Base-by-base conservation (phyloP, 2,329 filamentous ascomycete species). In the Penicillium vulpinum region DNA sequence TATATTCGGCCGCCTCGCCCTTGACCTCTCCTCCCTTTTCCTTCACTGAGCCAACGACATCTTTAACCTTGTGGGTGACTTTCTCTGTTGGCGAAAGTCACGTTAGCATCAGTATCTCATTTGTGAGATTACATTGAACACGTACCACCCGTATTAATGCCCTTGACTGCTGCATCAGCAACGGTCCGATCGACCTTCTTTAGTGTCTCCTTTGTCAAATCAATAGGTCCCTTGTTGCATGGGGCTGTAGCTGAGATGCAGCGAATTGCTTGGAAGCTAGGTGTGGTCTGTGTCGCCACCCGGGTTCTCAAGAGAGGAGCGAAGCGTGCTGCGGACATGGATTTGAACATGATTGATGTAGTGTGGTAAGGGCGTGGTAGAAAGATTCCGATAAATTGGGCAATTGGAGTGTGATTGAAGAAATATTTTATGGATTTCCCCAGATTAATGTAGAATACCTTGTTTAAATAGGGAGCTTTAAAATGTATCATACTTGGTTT, bases 81-180 rank as follows among this genome's bases (percentile, higher is more conserved):
- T 82, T 62, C 66, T 85, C 84, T 86, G 43, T 54, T 41, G 10
- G 16, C 38, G n/a, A 53, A 56, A 58, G 33, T 15, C 29, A 48
- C 22, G 16, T 52, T 39, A 60, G 47, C 16, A 49, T 24, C 18
- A 26, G 16, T 22, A 8, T 26, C 22, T 16, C 43, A 39, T 28
- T 11, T 18, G 24, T 40, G 41, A 24, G 21, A 36, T 15, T 26
- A 33, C 39, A 18, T n/a, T 21, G 33, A 29, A 33, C 35, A 70
- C 84, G 57, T 81, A 87, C 85, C 80, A 58, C 83, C 82, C 64
- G 79, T 84, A 73, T 88, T 82, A 59, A 87, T 85, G 44, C 85
- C 85, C 73, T 83, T 83, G 22, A 87, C 81, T 11, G 81, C 80
- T 26, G 74, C 80, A 69, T 84, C 77, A 0, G 83, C 80, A 35